Evolutionary conservation across 176 grass and related monocot species (phyloP), one percentile per base, ranked within the genome.

Genomic region (Panicum miliaceum): DNA sequence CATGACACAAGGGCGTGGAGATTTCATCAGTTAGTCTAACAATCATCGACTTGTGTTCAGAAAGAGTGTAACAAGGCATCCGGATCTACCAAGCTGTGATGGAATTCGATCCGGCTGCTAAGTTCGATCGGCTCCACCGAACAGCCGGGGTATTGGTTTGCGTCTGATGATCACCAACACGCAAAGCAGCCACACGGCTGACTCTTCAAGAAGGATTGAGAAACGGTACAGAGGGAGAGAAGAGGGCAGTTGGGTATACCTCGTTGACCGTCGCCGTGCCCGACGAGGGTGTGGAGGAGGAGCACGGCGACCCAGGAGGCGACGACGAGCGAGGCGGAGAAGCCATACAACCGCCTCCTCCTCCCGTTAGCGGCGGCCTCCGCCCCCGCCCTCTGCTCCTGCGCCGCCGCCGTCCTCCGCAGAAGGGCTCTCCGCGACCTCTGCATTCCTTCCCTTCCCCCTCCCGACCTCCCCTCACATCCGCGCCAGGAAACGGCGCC

Each of bases 351-450:
- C 8, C 87, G 86, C 56, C 91, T 57, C 85, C 29, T 94, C 89
- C 64, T 75, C 62, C 84, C 61, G 25, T 7, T 34, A 14, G 59
- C 82, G 45, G 82, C 54, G 40, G 74, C 74, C 72, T 75, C 85
- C 1, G 68, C 29, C 65, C 54, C 75, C 50, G 34, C 82, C 42
- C 88, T 22, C 79, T 82, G 67, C 76, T 91, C 80, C 86, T 87
- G 77, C 51, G 78, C 85, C 71, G 86, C 90, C 83, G 91, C 91
- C 86, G 27, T 92, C 88, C 97, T 88, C 70, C 80, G 86, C 78
- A 91, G 81, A 64, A 94, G 86, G 43, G 88, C 87, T 89, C 82
- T 90, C 51, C 90, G 81, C 71, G 93, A 99, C 77, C 91, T 92
- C 88, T 96, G 97, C 97, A 99, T 99, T 96, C 72, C 64, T 69